Evolutionary conservation across 192 early-diverging fungal species (phyloP), one percentile per base, ranked within the genome.

Genomic region (Podila epicladia): DNA sequence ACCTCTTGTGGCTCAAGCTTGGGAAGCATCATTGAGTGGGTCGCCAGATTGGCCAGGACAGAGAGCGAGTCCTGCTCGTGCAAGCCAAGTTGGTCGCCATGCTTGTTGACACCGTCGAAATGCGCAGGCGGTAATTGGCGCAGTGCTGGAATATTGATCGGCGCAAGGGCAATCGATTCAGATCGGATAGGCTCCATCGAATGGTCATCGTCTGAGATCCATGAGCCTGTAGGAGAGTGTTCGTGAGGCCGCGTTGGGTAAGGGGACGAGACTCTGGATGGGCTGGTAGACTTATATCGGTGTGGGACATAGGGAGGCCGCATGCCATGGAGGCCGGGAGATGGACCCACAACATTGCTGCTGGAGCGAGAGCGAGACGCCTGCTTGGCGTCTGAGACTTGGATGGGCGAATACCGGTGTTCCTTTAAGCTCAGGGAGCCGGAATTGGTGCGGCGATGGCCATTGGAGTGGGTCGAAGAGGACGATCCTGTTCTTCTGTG

Each of bases 371-470:
- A 80, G 32, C 77, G 77, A 24, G 71, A 69, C 5, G 32, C 77
- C 29, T 80, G 66, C 48, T 80, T 72, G 57, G 65, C 67, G 4
- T 80, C 77, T 26, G 70, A 31, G 38, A 68, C 53, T 19, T 73
- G 71, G 24, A 80, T 80, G 26, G 77, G 77, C 2, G 77, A 80
- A 26, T 80, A 80, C 20, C 77, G 77, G 51, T 80, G 77, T 20
- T 80, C 77, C 62, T 73, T 80, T 31, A 80, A 35, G 26, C 71
- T 37, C 13, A 65, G 49, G 17, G 75, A 78, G 28, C 75, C 75
- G 17, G 75, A 78, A 28, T 78, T 78, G 58, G 75, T 71, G 7
- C 75, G 75, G 19, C 75, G 75, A 48, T 78, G 75, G 12, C 74
- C 74, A 38, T 24, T 62, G 0, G 67, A 69, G 5, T 69, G 60